These are phyloP conservation scores for Aschersonia sp. DNA, from an alignment of 2,329 filamentous ascomycete species.

Conservation along the genomic window DNA sequence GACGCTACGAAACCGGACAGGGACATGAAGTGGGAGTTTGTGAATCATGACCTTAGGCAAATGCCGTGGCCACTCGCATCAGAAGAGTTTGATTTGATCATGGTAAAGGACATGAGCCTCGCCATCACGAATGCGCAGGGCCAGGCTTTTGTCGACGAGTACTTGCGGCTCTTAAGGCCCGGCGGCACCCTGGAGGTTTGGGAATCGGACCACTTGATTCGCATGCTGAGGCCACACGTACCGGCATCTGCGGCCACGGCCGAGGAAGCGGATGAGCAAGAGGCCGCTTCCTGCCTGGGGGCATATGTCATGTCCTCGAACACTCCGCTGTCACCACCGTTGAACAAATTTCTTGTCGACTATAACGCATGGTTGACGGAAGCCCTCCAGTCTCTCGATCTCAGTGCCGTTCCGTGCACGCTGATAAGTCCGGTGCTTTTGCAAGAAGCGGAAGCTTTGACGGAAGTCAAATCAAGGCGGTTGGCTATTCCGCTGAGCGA, in stretches of 20 bases:
- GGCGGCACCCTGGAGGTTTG: conserved; percentile 76
- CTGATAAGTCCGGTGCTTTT: conserved; percentile 61
- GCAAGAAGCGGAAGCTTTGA: conserved; percentile 62
- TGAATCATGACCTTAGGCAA: conserved; percentile 72
- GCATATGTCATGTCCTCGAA: conserved; percentile 74
- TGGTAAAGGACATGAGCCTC: conserved; percentile 72
- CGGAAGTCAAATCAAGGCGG: conserved; percentile 56
- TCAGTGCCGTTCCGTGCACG: conserved; percentile 66
- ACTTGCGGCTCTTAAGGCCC: conserved; percentile 58
- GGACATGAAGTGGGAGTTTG: conserved; percentile 76
- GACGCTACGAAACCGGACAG: conserved; percentile 39
- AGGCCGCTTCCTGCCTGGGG: conserved; percentile 53
- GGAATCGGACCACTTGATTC: conserved; percentile 76
- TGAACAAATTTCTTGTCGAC: conserved; percentile 70
- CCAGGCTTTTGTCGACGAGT: conserved; percentile 50
- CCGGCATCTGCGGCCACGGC: conserved; percentile 27
- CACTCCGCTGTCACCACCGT: conserved; percentile 65
- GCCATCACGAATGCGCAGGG: conserved; percentile 45
- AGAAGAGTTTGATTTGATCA: conserved; percentile 73
- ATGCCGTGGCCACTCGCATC: conserved; percentile 64
- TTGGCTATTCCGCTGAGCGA: conserved; percentile 79
- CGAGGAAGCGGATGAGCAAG: conserved; percentile 37
- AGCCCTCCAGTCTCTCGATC: conserved; percentile 55
- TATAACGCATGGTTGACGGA: conserved; percentile 73
- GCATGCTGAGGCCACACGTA: conserved; percentile 69